Base-by-base conservation (phyloP, 1,284 basidiomycete genomes). In the Leccinum pachyderme region DNA sequence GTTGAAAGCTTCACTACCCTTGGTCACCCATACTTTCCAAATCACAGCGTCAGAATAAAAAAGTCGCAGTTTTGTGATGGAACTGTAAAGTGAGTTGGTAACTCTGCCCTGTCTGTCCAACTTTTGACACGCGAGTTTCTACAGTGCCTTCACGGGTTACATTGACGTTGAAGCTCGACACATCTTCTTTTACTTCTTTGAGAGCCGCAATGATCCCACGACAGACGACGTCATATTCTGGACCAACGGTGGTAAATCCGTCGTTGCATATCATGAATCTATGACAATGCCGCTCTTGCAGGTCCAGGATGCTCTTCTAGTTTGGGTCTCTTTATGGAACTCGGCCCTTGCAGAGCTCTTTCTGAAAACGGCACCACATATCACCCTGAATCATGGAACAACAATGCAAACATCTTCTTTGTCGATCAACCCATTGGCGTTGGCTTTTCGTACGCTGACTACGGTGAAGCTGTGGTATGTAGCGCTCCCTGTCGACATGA, bases 131-230 rank as follows among this genome's bases (percentile, higher is more conserved):
- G 3, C 24, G 24, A 15, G 24, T 12, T 43, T 29, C 27, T 78
- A 82, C 5, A 82, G 81, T 55, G 77, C 78, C 15, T 87, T 84
- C 61, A 84, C 84, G 5, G 84, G 84, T 2, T 86, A 86, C 62
- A 70, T 87, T 22, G 84, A 86, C 57, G 77, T 86, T 9, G 84
- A 82, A 49, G 82, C 84, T 37, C 62, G 84, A 57, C 83, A 85
- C 58, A 69, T 93, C 31, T 93, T 66, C 32, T 65, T 92, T 75
- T 93, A 90, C 76, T 93, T 93, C 69, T 93, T 94, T 72, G 90
- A 93, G 71, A 88, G 84, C 52, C 75, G 91, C 53, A 80, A 73
- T 55, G 75, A 88, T 58, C 89, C 89, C 1, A 75, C 78, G 31
- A 81, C 73, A 43, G 86, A 89, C 62, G 84, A 86, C 56, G 77